A percentile compares a stretch with the other conserved stretches of the same genome.
These are phyloP conservation scores for Fagus sylvatica DNA, from an alignment of 306 rosid species.

Conservation along the genomic window DNA sequence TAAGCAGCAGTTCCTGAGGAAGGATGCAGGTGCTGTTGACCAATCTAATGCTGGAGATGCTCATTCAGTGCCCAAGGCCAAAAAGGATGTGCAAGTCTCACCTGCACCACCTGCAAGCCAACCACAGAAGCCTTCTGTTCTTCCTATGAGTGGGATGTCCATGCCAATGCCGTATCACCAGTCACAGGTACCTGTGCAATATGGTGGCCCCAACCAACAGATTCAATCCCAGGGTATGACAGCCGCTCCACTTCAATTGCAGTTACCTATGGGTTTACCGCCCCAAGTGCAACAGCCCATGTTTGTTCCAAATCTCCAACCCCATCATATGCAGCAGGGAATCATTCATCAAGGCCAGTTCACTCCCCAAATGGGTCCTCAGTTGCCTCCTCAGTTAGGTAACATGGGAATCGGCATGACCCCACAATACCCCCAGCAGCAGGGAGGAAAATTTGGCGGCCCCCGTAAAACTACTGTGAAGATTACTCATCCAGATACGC, in stretches of 20 bases:
- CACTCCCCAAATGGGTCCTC: conserved; percentile 68
- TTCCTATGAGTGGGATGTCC: conserved; percentile 63
- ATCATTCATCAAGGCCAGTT: conserved; percentile 72
- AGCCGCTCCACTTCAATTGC: conserved; percentile 67
- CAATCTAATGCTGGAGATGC: conserved; percentile 53
- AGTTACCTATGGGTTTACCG: conserved; percentile 54
- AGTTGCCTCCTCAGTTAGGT: conserved; percentile 62
- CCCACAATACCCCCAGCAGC: conserved; percentile 72
- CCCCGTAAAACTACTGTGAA: conserved; percentile 78
- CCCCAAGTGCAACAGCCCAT: conserved; percentile 73
- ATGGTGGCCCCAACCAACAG: conserved; percentile 75
- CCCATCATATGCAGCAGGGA: conserved; percentile 78
- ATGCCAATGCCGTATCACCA: conserved; percentile 66
- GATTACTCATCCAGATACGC: conserved; percentile 96
- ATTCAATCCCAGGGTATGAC: conserved; percentile 79
- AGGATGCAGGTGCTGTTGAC: conserved; percentile 51
- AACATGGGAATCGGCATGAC: conserved; percentile 60
- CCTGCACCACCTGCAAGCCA: conserved; percentile 48
- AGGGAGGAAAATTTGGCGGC: conserved; percentile 67
- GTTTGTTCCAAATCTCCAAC: conserved; percentile 71
- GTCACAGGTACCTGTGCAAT: conserved; percentile 65
- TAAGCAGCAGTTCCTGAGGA: conserved; percentile 72
- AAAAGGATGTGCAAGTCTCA: conserved; percentile 54
- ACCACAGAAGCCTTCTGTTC: conserved; percentile 66
- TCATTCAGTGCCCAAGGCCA: conserved; percentile 43